A percentile compares a stretch with the other conserved stretches of the same genome.
Conservation (phyloP, 352 stramenopile species). For the Labyrinthula sp. region DNA sequence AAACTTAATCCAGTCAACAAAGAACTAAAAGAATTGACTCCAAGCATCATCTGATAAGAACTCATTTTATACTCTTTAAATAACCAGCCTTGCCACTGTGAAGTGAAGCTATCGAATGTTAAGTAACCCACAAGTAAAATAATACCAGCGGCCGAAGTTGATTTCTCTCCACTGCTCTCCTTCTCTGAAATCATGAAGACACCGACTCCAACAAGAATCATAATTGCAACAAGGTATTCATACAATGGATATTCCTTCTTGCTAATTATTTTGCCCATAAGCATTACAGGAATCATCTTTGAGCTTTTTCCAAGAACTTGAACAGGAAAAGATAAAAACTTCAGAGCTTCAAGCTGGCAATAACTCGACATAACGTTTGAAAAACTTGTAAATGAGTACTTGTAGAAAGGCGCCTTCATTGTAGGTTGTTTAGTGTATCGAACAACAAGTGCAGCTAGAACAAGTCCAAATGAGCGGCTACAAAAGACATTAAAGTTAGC, state of each 20-base stretch:
- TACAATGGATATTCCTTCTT: slow-evolving; percentile 21
- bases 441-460: slow-evolving; percentile 9
- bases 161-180: slow-evolving; percentile 1
- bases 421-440: slow-evolving; percentile 10
- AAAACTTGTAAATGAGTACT: slow-evolving; percentile 25
- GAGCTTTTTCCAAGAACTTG: slow-evolving; percentile 89
- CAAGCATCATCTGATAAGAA: slow-evolving; percentile 29
- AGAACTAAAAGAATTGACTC: slow-evolving; percentile 25
- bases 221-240: slow-evolving; percentile 20
- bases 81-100: slow-evolving; percentile 24
- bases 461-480: slow-evolving; percentile 17
- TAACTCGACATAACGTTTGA: slow-evolving; percentile 20
- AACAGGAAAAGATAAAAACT: slow-evolving; percentile 83
- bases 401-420: slow-evolving; percentile 21
- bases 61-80: slow-evolving; percentile 28
- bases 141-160: slow-evolving; percentile 16
- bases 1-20: slow-evolving; percentile 20
- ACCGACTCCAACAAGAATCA: slow-evolving; percentile 22
- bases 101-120: slow-evolving; percentile 28
- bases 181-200: slow-evolving; percentile 22
- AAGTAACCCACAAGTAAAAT: slow-evolving; percentile 24
- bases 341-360: slow-evolving; percentile 28
- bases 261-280: slow-evolving; percentile 35
- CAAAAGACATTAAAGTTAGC: slow-evolving; percentile 29
- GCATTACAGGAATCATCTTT: slow-evolving; percentile 94